phyloP scores from a whole-genome alignment of 169 alveolate genomes.

The Cryptosporidium ubiquitum region DNA sequence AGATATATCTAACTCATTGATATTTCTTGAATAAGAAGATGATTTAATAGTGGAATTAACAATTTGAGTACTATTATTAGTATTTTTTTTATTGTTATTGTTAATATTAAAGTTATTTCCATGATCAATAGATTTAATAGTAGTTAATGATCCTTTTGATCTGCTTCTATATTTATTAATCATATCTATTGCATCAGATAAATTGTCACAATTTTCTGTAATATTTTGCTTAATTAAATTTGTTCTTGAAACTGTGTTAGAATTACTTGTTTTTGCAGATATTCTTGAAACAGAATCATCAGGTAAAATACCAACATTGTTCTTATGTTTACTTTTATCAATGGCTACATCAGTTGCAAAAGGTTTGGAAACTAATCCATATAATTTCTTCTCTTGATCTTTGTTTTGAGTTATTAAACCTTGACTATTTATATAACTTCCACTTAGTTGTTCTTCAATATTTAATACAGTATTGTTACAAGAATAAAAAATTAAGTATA shows the following conservation, averaged over 20 bases:
- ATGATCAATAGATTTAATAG: background rate
- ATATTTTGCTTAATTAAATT: conserved; percentile 55
- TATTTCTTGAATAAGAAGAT: background rate
- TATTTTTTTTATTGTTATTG: background rate
- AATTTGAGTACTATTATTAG: background rate
- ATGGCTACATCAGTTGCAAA: background rate
- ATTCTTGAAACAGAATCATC: conserved; percentile 64
- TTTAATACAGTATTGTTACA: conserved; percentile 45
- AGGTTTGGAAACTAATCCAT: background rate
- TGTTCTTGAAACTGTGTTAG: conserved; percentile 40
- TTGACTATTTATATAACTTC: background rate
- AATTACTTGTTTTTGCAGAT: conserved; percentile 29
- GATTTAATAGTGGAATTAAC: no score
- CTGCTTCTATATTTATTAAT: conserved; percentile 45
- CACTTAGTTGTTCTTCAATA: conserved; percentile 50
- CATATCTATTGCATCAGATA: conserved; percentile 73
- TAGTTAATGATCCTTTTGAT: background rate
- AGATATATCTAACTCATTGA: background rate
- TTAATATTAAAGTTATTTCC: background rate
- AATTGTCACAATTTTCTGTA: conserved; percentile 15
- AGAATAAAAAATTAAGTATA: conserved; percentile 51
- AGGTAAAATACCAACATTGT: background rate
- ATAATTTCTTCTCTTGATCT: background rate
- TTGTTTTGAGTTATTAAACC: background rate
- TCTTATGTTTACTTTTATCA: conserved; percentile 8